These are phyloP conservation scores for Diophrys appendiculata DNA, from an alignment of 73 alveolate species.

Conservation along the genomic window DNA sequence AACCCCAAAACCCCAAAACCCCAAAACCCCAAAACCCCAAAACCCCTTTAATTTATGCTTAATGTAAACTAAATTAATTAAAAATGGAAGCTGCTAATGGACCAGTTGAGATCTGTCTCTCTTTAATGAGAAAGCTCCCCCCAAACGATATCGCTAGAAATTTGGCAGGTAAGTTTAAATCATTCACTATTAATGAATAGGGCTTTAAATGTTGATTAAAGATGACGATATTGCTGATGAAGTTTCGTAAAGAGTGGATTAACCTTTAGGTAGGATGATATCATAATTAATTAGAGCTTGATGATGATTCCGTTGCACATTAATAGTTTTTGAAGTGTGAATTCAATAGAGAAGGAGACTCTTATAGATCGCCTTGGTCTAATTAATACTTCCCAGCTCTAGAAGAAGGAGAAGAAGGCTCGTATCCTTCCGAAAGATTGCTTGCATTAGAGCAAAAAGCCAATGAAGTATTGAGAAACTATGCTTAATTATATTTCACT, in stretches of 20 bases:
- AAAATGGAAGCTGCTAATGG: not conserved
- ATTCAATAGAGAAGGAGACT: slow-evolving; percentile 80
- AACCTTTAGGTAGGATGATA: slow-evolving; percentile 42
- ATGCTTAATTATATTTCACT: slow-evolving; percentile 77
- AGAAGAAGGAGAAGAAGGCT: slow-evolving; percentile 33
- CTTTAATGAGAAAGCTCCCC: slow-evolving; percentile 56
- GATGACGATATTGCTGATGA: slow-evolving; percentile 50
- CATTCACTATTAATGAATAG: not conserved
- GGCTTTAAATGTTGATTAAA: slow-evolving; percentile 33
- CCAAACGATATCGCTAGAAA: slow-evolving; percentile 39
- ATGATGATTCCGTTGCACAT: slow-evolving; percentile 35
- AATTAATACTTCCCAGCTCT: slow-evolving; percentile 76
- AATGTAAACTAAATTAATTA: too few species aligned
- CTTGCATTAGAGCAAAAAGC: slow-evolving; percentile 76
- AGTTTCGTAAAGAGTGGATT: slow-evolving; percentile 57
- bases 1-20: too few species aligned
- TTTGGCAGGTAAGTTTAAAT: slow-evolving; percentile 35
- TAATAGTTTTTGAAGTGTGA: slow-evolving; percentile 72
- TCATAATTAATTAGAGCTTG: slow-evolving; percentile 23
- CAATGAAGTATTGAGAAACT: slow-evolving; percentile 71
- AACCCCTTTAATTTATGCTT: too few species aligned
- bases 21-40: too few species aligned
- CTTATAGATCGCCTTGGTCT: slow-evolving; percentile 85
- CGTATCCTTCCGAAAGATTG: slow-evolving; percentile 61
- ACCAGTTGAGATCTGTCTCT: slow-evolving; percentile 25